Conservation (phyloP, 345 rosid species). For the Rhizophora apiculata region DNA sequence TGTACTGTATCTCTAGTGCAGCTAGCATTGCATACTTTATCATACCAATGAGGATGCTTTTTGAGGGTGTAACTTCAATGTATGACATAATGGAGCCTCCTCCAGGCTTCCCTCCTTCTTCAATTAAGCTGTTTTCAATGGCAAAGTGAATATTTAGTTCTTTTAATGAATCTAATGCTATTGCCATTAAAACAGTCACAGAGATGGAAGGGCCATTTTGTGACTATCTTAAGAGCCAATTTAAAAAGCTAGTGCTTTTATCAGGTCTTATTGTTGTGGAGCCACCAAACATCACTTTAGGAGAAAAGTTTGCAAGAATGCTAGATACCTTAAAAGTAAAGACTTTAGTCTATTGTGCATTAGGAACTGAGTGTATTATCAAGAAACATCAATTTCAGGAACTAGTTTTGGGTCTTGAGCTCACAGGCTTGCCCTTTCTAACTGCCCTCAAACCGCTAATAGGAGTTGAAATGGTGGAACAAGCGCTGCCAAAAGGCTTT, state of each 20-base stretch:
- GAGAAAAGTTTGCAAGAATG: background rate
- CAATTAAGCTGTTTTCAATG: background rate
- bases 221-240: background rate
- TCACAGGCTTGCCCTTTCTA: constrained; percentile 3
- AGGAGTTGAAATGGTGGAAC: background rate
- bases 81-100: background rate
- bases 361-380: background rate
- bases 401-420: constrained; percentile 6
- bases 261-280: background rate
- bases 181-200: background rate
- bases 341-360: background rate
- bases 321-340: background rate
- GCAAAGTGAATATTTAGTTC: background rate
- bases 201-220: background rate
- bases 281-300: background rate
- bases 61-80: background rate
- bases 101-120: background rate
- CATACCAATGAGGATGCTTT: background rate
- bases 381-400: constrained; percentile 2
- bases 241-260: background rate
- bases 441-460: background rate
- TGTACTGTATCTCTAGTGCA: background rate
- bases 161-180: background rate
- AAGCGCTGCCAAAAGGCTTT: background rate
- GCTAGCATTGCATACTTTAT: background rate